Conservation (phyloP, 78 protist species). For the Dictyostelium discoideum region DNA sequence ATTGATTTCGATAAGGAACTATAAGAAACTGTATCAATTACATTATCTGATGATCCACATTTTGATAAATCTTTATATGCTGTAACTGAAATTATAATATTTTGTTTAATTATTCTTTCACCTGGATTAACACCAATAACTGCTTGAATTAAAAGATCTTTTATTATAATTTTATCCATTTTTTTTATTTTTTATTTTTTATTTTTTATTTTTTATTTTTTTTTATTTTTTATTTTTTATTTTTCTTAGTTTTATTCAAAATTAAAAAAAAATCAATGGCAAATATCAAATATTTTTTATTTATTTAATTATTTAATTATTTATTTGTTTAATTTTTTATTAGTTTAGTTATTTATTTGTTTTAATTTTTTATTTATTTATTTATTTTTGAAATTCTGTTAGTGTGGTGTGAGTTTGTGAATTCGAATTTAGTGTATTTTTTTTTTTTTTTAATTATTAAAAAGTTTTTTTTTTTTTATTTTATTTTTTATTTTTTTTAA, state of each 20-base stretch:
- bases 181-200: not conserved
- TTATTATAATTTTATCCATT: constrained; percentile 64
- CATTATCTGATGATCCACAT: constrained; percentile 74
- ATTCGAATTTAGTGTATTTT: not conserved
- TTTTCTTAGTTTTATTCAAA: no score
- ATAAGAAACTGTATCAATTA: constrained; percentile 63
- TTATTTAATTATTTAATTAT: no score
- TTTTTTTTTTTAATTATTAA: not conserved
- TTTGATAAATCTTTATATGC: constrained; percentile 50
- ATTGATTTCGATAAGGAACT: constrained; percentile 67
- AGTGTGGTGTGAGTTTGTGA: no score
- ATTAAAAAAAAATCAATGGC: no score
- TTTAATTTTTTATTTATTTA: no score
- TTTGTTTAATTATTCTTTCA: constrained; percentile 74
- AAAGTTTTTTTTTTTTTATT: not conserved
- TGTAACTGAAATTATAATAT: constrained; percentile 42
- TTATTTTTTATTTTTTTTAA: not conserved
- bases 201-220: not conserved
- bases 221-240: no score
- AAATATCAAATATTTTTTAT: no score
- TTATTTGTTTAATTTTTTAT: no score
- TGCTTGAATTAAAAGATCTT: constrained; percentile 74
- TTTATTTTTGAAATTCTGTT: no score
- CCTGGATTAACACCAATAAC: constrained; percentile 80
- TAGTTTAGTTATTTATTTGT: no score